These are phyloP conservation scores for Eucalyptus virginea DNA, from an alignment of 345 rosid genomes.

Conservation along the genomic window DNA sequence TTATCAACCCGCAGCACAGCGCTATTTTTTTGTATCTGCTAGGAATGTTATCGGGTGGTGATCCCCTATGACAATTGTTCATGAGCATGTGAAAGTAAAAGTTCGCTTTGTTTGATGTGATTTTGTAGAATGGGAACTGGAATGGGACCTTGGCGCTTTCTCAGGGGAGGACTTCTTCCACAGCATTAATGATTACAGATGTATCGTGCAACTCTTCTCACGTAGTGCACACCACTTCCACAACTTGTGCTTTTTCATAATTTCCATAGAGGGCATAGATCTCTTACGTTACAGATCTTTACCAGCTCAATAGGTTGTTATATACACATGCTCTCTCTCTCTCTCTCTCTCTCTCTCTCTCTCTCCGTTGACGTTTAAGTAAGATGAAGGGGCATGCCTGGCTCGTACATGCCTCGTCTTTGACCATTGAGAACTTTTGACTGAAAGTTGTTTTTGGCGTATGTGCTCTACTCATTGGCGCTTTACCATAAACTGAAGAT, in stretches of 20 bases:
- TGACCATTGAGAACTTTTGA: not conserved
- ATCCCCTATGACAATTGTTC: not conserved
- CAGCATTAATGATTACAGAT: not conserved
- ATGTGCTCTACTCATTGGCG: not conserved
- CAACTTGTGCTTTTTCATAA: not conserved
- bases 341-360: not conserved
- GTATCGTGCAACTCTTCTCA: not conserved
- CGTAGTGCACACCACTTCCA: not conserved
- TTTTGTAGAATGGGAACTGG: constrained; percentile 77
- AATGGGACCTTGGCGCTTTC: constrained; percentile 81
- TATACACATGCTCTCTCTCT: not conserved
- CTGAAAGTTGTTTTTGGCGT: not conserved
- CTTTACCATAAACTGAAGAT: not conserved
- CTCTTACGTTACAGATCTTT: not conserved
- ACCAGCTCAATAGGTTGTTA: not conserved
- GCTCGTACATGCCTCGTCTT: no score
- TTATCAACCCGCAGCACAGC: not conserved
- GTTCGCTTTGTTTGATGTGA: not conserved
- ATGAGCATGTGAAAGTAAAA: not conserved
- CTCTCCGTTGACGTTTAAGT: not conserved
- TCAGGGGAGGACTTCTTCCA: constrained; percentile 19
- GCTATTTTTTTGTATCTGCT: not conserved
- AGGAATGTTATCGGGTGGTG: not conserved
- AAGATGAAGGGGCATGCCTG: not conserved
- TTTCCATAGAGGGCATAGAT: not conserved